A percentile compares a stretch with the other conserved stretches of the same genome.
These are phyloP conservation scores for Pelargonium fulgidum DNA, from an alignment of 441 rosid species.

Conservation along the genomic window DNA sequence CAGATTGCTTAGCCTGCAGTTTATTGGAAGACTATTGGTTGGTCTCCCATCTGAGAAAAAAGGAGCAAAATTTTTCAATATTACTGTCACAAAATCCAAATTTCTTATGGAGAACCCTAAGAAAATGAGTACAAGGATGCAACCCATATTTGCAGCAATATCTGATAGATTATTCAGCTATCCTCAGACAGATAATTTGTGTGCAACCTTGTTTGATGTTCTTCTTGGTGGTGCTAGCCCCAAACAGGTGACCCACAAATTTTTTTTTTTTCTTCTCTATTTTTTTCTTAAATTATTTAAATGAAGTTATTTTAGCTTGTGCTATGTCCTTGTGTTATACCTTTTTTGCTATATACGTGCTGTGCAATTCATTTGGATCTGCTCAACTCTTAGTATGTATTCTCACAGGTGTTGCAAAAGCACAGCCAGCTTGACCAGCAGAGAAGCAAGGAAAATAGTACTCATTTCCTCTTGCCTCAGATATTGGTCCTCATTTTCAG, in stretches of 20 bases:
- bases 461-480: constrained; percentile 89
- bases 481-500: constrained; percentile 66
- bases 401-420: constrained; percentile 78
- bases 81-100: constrained; percentile 75
- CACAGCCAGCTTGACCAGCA: constrained; percentile 59
- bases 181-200: constrained; percentile 80
- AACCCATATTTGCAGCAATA: constrained; percentile 64
- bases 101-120: constrained; percentile 55
- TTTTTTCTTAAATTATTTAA: background rate
- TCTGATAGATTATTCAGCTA: constrained; percentile 74
- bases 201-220: constrained; percentile 91
- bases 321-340: constrained; percentile 7
- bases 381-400: constrained; percentile 12
- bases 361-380: constrained; percentile 15
- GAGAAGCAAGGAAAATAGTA: constrained; percentile 53
- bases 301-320: constrained; percentile 7
- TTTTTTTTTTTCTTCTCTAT: constrained; percentile 12
- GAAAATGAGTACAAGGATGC: constrained; percentile 53
- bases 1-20: constrained; percentile 91
- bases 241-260: constrained; percentile 62
- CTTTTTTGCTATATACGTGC: background rate
- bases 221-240: constrained; percentile 99
- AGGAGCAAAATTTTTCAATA: constrained; percentile 73
- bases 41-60: constrained; percentile 89
- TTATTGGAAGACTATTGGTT: constrained; percentile 85